Percentiles rank a stretch among this genome's conserved stretches.
These are phyloP conservation scores for Lasiosphaeriaceae sp. DNA, from an alignment of 495 filamentous ascomycete genomes.

Conservation along the genomic window DNA sequence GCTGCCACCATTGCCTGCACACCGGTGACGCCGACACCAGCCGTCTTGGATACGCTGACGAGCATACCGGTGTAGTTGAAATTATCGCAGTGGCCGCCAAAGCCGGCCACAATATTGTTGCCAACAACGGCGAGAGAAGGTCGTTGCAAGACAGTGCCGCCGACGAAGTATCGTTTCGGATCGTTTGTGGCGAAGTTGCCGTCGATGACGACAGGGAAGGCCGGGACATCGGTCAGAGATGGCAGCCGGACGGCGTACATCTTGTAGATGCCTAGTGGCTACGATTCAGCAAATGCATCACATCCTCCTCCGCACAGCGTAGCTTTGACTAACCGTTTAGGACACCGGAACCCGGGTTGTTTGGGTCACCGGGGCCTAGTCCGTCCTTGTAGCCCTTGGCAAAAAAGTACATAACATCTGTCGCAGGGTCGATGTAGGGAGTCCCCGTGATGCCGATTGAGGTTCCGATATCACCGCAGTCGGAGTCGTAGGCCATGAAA, in stretches of 20 bases:
- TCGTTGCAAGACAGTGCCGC: constrained; percentile 41
- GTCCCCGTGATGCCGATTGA: constrained; percentile 45
- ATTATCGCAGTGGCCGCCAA: constrained; percentile 45
- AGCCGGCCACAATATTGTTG: constrained; percentile 40
- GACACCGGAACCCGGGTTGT: constrained; percentile 3
- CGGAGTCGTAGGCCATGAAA: constrained; percentile 39
- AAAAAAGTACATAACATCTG: constrained; percentile 41
- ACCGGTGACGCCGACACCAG: constrained; percentile 33
- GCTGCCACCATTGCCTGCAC: constrained; percentile 35
- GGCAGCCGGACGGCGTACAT: constrained; percentile 37
- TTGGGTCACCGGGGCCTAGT: constrained; percentile 7
- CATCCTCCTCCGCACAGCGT: not conserved
- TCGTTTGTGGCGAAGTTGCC: constrained; percentile 40
- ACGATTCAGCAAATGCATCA: not conserved
- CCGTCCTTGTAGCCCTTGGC: constrained; percentile 27
- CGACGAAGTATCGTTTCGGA: constrained; percentile 38
- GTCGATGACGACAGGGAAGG: constrained; percentile 39
- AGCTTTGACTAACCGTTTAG: constrained; percentile 4
- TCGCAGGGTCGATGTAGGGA: constrained; percentile 47
- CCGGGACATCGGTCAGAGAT: constrained; percentile 31
- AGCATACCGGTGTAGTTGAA: constrained; percentile 48
- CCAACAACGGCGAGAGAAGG: constrained; percentile 39
- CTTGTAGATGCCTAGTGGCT: constrained; percentile 8
- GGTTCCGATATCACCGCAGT: constrained; percentile 45
- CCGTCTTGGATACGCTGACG: constrained; percentile 36